phyloP scores from a whole-genome alignment of 805 yeast genomes.

The Deakozyma indianensis region DNA sequence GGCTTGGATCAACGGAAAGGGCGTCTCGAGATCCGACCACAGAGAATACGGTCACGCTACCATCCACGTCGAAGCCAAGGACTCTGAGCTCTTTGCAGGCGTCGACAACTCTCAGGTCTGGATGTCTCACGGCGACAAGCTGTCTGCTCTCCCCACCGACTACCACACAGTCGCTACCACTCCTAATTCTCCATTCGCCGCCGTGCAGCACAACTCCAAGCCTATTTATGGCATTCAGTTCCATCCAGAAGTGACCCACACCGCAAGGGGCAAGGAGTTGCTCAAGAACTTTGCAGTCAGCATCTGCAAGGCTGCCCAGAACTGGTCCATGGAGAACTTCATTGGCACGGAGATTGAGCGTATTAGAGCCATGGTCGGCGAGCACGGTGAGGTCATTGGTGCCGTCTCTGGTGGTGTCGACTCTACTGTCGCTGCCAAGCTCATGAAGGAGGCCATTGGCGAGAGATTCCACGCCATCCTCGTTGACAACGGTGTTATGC shows the following conservation, averaged over 20 bases:
- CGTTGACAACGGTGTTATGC: conserved; percentile 96
- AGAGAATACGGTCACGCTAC: conserved; percentile 97
- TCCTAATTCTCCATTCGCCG: conserved; percentile 91
- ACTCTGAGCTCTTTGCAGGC: conserved; percentile 65
- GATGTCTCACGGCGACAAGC: conserved; percentile 99
- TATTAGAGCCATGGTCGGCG: conserved; percentile 84
- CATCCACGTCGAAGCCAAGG: conserved; percentile 53
- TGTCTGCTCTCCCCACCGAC: conserved; percentile 78
- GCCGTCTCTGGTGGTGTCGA: conserved; percentile 99
- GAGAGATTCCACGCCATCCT: conserved; percentile 96
- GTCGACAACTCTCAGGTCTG: conserved; percentile 93
- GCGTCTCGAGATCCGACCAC: conserved; percentile 90
- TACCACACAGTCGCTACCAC: conserved; percentile 83
- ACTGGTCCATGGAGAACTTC: conserved; percentile 98
- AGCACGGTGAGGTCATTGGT: conserved; percentile 96
- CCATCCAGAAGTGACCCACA: conserved; percentile 98
- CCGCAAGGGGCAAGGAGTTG: conserved; percentile 75
- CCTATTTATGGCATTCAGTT: conserved; percentile 89
- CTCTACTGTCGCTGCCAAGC: conserved; percentile 97
- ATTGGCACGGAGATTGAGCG: conserved; percentile 92
- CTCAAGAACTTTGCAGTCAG: conserved; percentile 86
- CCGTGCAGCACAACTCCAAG: conserved; percentile 62
- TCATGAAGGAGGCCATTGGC: conserved; percentile 97
- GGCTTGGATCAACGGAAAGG: conserved; percentile 89
- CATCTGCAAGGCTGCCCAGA: conserved; percentile 74